phyloP scores from a whole-genome alignment of 1,284 basidiomycete genomes.

The Waitea zeae region DNA sequence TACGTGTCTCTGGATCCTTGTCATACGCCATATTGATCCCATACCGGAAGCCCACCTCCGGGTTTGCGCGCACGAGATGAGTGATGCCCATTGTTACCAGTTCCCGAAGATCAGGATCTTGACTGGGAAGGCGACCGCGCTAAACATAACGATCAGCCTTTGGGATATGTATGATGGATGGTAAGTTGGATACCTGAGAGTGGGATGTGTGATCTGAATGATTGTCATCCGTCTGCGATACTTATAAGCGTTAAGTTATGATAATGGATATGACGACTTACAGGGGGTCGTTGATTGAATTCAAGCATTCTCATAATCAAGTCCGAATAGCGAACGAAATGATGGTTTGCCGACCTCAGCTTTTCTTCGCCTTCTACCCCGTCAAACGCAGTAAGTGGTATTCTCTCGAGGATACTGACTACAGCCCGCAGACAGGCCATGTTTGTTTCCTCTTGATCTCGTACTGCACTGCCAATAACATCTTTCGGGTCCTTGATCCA shows the following conservation, averaged over 20 bases:
- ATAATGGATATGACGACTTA: too few species aligned
- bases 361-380: constrained; percentile 51
- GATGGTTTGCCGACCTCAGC: constrained; percentile 50
- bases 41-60: constrained; percentile 81
- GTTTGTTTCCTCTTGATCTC: constrained; percentile 46
- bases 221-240: neutral
- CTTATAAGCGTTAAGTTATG: too few species aligned
- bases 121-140: constrained; percentile 28
- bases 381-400: constrained; percentile 51
- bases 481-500: constrained; percentile 44
- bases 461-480: constrained; percentile 18
- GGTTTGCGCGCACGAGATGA: constrained; percentile 71
- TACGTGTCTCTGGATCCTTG: constrained; percentile 51
- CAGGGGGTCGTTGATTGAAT: constrained; percentile 26
- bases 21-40: constrained; percentile 73
- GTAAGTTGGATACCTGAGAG: neutral
- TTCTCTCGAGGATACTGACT: constrained; percentile 60
- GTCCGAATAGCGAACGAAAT: constrained; percentile 64
- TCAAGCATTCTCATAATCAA: constrained; percentile 48
- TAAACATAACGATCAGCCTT: constrained; percentile 11
- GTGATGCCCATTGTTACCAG: constrained; percentile 64
- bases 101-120: constrained; percentile 48
- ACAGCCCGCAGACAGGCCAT: constrained; percentile 51
- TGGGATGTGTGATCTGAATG: neutral
- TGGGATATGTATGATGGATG: neutral